These are phyloP conservation scores for Arthromyces matolae DNA, from an alignment of 768 basidiomycete species.

Conservation along the genomic window DNA sequence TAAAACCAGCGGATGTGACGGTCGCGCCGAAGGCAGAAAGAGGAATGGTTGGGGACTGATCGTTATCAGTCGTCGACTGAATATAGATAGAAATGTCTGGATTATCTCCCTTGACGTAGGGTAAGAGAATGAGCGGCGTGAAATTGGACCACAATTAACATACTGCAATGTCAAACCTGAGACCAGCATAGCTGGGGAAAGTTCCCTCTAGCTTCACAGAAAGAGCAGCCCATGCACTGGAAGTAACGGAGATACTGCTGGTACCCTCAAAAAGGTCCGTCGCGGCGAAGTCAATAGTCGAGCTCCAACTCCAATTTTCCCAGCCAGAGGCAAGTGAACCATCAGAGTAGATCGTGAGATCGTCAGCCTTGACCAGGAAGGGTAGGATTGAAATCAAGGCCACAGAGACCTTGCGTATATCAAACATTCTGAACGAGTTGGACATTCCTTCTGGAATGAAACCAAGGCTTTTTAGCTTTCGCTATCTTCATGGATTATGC, in stretches of 20 bases:
- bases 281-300: conserved; percentile 38
- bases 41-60: conserved; percentile 35
- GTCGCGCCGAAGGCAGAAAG: conserved; percentile 39
- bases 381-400: conserved; percentile 20
- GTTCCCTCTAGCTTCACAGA: conserved; percentile 42
- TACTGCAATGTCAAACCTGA: conserved; percentile 49
- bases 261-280: conserved; percentile 40
- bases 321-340: conserved; percentile 38
- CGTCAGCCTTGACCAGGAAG: conserved; percentile 24
- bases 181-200: conserved; percentile 42
- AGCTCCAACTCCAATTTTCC: conserved; percentile 54
- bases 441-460: background rate
- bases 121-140: background rate
- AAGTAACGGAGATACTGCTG: conserved; percentile 42
- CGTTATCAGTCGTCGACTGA: conserved; percentile 34
- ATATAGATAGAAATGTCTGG: conserved; percentile 42
- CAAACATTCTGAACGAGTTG: conserved; percentile 1
- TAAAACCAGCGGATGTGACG: conserved; percentile 36
- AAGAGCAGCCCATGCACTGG: conserved; percentile 39
- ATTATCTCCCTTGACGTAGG: conserved; percentile 34
- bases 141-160: conserved; percentile 13
- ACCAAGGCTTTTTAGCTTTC: conserved; percentile 4
- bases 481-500: conserved; percentile 10
- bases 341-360: conserved; percentile 41
- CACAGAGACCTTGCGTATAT: conserved; percentile 7